Conservation (phyloP, 352 stramenopile genomes). For the Globisporangium carolinianum region DNA sequence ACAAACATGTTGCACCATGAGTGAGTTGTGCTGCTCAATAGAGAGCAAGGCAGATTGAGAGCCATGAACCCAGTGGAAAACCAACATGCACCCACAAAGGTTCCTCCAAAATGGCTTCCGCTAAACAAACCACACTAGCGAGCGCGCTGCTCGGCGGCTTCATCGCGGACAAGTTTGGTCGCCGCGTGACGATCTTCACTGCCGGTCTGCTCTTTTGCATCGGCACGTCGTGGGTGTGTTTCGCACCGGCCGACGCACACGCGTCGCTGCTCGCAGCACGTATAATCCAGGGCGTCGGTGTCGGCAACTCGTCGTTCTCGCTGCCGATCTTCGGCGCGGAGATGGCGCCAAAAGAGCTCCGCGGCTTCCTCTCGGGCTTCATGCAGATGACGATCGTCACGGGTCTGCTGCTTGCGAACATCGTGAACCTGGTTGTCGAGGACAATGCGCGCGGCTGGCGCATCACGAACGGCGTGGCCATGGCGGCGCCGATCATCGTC, state of each 20-base stretch:
- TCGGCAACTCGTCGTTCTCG: conserved; percentile 24
- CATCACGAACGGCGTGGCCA: conserved; percentile 13
- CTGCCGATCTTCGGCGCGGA: conserved; percentile 23
- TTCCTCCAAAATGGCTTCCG: too few relatives aligned
- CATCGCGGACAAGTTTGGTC: conserved; percentile 15
- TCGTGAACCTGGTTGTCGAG: conserved; percentile 10
- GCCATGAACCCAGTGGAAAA: too few relatives aligned
- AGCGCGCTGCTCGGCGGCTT: conserved; percentile 15
- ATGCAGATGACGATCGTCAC: conserved; percentile 30
- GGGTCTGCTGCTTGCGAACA: conserved; percentile 22
- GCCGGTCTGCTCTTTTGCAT: conserved; percentile 18
- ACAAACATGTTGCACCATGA: too few relatives aligned
- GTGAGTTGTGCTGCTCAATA: too few relatives aligned
- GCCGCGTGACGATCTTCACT: conserved; percentile 16
- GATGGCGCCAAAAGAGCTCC: conserved; percentile 29
- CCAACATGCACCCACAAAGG: too few relatives aligned
- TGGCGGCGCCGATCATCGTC: conserved; percentile 15
- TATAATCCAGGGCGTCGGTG: conserved; percentile 15
- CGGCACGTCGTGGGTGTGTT: conserved; percentile 13
- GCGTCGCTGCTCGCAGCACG: conserved; percentile 9
- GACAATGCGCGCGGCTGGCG: conserved; percentile 10
- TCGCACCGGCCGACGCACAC: conserved; percentile 1
- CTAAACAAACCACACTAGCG: too few relatives aligned
- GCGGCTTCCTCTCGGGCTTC: conserved; percentile 27
- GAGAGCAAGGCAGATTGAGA: too few relatives aligned